These are phyloP conservation scores for Tuber magnatum DNA, from an alignment of 495 filamentous ascomycete genomes.

Conservation along the genomic window DNA sequence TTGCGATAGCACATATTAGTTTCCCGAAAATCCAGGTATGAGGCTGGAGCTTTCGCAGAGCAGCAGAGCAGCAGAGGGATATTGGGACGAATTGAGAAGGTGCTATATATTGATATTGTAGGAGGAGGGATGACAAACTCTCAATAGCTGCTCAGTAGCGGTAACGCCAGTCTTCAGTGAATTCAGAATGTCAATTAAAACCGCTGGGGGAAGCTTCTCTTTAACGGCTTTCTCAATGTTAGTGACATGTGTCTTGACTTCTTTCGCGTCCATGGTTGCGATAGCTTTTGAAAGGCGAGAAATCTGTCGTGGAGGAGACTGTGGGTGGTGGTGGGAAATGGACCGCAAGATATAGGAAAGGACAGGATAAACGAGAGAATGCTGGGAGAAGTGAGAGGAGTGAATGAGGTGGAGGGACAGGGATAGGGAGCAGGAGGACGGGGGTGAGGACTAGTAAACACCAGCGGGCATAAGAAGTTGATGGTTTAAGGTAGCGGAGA, in stretches of 20 bases:
- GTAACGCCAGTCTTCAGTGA: constrained; percentile 67
- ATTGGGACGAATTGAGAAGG: constrained; percentile 7
- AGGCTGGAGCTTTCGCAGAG: neutral
- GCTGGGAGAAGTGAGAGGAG: neutral
- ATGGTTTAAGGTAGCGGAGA: neutral
- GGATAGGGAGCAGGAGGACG: neutral
- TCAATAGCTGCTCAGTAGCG: constrained; percentile 79
- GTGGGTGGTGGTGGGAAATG: neutral
- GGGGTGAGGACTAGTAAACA: neutral
- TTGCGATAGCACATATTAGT: neutral
- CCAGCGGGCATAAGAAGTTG: neutral
- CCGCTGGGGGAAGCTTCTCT: constrained; percentile 57
- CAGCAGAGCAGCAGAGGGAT: neutral
- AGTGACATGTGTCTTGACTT: constrained; percentile 64
- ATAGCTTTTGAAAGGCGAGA: neutral
- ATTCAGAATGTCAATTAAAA: constrained; percentile 62
- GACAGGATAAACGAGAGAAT: neutral
- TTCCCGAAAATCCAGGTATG: neutral
- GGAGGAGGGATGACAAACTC: constrained; percentile 48
- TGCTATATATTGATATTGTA: neutral
- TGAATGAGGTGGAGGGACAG: neutral
- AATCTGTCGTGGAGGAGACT: neutral
- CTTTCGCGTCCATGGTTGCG: constrained; percentile 66
- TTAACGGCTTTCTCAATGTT: constrained; percentile 68
- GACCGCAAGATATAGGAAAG: neutral